Evolutionary conservation across 495 filamentous ascomycete genomes (phyloP), one percentile per base, ranked within the genome.

Genomic region (Lasiosphaeris hirsuta): DNA sequence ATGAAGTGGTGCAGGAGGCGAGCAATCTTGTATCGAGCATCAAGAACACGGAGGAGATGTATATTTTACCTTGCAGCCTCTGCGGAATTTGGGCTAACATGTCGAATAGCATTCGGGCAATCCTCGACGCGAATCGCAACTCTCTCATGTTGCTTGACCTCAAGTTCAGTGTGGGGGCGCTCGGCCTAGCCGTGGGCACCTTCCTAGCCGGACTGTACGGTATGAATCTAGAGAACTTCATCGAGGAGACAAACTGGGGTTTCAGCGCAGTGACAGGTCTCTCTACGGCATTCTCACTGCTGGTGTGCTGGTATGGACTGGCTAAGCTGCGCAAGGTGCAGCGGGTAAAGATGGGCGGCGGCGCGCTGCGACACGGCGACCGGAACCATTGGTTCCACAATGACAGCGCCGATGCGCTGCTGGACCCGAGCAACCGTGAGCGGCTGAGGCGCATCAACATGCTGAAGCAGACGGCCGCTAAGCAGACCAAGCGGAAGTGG

Each of bases 151-250:
- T 97, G 15, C 85, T 98, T 36, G 95, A 97, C 53, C 84, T 98
- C 50, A 96, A 96, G 69, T 96, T 98, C 75, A 93, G 88, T 66
- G 93, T 98, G 56, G 90, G 90, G 39, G 97, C 94, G 3, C 82
- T 98, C 9, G 91, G 91, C 2, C 83, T 98, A 34, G 92, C 89
- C 54, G 87, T 90, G 62, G 94, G 94, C 34, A 96, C 95, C 48
- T 91, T 97, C 66, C 83, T 96, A 67, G 94, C 94, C 30, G 91
- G 90, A n/a, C 85, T 97, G 10, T 97, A 97, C 78, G 94, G 94
- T 63, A 97, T 97, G 92, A 98, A 98, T 74, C 78, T 98, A 60
- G 95, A 96, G 68, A 97, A 97, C 72, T 98, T 97, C 72, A 87
- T 97, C 60, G 94, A 98, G 76, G 94, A 97, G 71, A 90, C 89